Base-by-base conservation (phyloP, 2,329 filamentous ascomycete genomes). In the Aureobasidium uvarum region DNA sequence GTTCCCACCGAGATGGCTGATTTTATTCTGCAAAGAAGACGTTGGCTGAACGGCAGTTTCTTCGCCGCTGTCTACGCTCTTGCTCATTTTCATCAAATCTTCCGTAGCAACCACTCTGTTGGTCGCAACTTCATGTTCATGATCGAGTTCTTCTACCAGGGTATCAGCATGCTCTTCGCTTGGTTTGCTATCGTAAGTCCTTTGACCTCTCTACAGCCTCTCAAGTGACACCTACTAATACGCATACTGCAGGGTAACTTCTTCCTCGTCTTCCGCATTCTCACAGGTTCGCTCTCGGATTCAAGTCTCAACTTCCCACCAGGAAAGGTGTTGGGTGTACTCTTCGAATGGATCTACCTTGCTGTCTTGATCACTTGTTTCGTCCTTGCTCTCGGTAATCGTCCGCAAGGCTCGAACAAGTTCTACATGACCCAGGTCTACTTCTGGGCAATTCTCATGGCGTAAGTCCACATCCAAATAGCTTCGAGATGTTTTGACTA, bases 41-140 rank as follows among this genome's bases (percentile, higher is more conserved):
- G 95, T 79, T 99, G 95, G 95, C 80, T 99, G 70, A 99, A 99
- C 80, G 95, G 95, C 69, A 95, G 90, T 74, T 99, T 99, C 85
- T 99, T 99, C 77, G 95, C 95, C 59, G 93, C 95, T 67, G 89
- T 99, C 66, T 99, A 99, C 76, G 90, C 95, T 63, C 87, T 97
- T 70, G 90, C 91, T 38, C 95, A 99, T 78, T 96, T 96, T 77
- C 94, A 96, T 79, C 90, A 98, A 74, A 92, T 99, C 76, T 96
- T 94, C 85, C 87, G 95, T 66, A 96, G 92, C 69, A 89, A 93
- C 73, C 95, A 99, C 77, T 94, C 90, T 31, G 83, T 93, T 72
- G 74, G 96, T 48, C 87, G 95, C 71, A 97, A 98, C 77, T 80
- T 94, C 67, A 91, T 91, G 83, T 91, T 99, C 77, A 85, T 96